Evolutionary conservation across 2,329 filamentous ascomycete genomes (phyloP).

Genomic region (Trichoderma lentiforme): DNA sequence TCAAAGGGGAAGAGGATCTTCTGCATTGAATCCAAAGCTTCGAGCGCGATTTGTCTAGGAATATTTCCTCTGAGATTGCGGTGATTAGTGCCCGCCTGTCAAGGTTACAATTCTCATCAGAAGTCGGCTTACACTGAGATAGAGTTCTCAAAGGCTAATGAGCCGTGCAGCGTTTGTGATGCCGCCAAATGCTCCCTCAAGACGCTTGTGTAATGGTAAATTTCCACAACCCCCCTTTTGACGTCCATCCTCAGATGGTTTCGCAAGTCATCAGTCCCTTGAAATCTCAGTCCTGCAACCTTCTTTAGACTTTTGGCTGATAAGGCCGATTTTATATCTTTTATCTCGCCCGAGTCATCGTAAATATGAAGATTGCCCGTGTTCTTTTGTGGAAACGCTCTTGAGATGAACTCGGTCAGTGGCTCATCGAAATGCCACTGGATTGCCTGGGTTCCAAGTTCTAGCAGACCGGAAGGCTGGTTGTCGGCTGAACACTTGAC

Average conservation of each 20-base stretch:
- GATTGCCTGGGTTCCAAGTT: background rate
- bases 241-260: background rate
- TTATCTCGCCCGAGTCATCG: background rate
- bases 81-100: background rate
- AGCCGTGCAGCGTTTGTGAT: accelerated
- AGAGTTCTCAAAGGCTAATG: background rate
- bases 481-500: background rate
- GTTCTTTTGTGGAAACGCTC: background rate
- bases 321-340: background rate
- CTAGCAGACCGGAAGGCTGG: background rate
- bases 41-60: background rate
- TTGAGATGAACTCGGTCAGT: background rate
- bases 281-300: background rate
- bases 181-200: background rate
- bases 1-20: background rate
- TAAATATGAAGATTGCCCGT: background rate
- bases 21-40: background rate
- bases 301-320: background rate
- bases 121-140: background rate
- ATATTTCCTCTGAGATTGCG: background rate
- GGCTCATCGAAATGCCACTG: background rate
- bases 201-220: background rate
- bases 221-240: background rate
- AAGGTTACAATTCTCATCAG: background rate
- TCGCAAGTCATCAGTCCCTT: background rate